Percentiles rank a stretch among this genome's conserved stretches.
Evolutionary conservation across 2,329 filamentous ascomycete species (phyloP).

Genomic region (Emergomyces pasteurianus): DNA sequence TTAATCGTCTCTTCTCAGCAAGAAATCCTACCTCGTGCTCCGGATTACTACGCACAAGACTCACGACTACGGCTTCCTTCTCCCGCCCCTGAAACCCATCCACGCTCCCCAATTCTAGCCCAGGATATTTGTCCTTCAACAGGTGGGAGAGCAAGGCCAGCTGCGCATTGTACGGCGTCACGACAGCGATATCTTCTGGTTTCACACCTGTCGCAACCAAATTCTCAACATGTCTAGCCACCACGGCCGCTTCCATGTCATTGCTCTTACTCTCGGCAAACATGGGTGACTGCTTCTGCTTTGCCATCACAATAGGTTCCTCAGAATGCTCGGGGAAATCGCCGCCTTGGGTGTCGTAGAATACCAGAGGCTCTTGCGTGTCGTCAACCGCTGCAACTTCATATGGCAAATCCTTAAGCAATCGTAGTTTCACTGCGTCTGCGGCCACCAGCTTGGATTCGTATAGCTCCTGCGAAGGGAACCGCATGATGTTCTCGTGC

Average conservation of each 20-base stretch:
- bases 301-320: constrained; percentile 34
- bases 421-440: constrained; percentile 59
- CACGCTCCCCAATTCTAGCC: constrained; percentile 87
- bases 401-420: constrained; percentile 69
- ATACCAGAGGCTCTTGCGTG: constrained; percentile 75
- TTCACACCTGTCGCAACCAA: constrained; percentile 70
- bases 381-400: constrained; percentile 70
- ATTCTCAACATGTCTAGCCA: constrained; percentile 61
- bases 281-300: constrained; percentile 43
- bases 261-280: constrained; percentile 79
- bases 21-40: constrained; percentile 86
- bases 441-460: constrained; percentile 69
- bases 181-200: constrained; percentile 76
- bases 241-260: constrained; percentile 74
- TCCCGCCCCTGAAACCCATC: constrained; percentile 96
- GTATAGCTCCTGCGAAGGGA: constrained; percentile 83
- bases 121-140: constrained; percentile 69
- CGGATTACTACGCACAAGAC: constrained; percentile 81
- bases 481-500: constrained; percentile 92
- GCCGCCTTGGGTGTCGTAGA: constrained; percentile 92
- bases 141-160: constrained; percentile 62
- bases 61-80: constrained; percentile 90
- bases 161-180: constrained; percentile 96
- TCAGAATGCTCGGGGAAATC: constrained; percentile 77
- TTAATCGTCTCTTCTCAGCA: constrained; percentile 79